Conservation (phyloP, 305 asterid species). For the Fraxinus latifolia region DNA sequence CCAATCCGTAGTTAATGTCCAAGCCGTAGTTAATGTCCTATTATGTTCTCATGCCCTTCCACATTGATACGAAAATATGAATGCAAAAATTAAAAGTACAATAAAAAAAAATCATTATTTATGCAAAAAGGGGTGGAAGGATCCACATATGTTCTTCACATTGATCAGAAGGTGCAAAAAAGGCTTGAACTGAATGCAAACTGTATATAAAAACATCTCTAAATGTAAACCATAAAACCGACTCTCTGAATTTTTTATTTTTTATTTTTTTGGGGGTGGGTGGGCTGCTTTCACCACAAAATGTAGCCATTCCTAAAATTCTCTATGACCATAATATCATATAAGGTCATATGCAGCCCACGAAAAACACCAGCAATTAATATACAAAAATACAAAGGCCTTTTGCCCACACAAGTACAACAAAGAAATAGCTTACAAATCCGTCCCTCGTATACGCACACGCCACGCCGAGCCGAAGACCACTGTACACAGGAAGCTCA, state of each 20-base stretch:
- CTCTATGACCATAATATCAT: not conserved
- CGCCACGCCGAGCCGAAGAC: constrained; percentile 27
- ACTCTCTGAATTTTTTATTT: not conserved
- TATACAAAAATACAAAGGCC: constrained; percentile 19
- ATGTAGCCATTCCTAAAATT: not conserved
- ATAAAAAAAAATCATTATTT: not conserved
- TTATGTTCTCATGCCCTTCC: not conserved
- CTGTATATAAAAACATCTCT: not conserved
- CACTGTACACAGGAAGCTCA: constrained; percentile 31
- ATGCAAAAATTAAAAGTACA: too few species aligned
- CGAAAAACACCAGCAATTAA: not conserved
- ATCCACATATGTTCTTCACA: not conserved
- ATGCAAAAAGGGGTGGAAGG: not conserved
- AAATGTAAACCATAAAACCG: not conserved
- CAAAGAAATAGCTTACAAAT: constrained; percentile 16
- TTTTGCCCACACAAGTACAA: constrained; percentile 25
- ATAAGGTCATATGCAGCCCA: constrained; percentile 11
- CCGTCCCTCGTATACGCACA: constrained; percentile 35
- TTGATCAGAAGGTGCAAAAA: not conserved
- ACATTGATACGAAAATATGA: not conserved
- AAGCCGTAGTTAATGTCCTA: not conserved
- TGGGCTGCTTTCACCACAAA: not conserved
- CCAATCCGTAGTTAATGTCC: too few species aligned
- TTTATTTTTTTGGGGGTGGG: not conserved
- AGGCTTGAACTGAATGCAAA: not conserved